Percentiles rank a stretch among this genome's conserved stretches.
These are phyloP conservation scores for Fusarium tuaranense DNA, from an alignment of 2,329 filamentous ascomycete genomes.

Conservation along the genomic window DNA sequence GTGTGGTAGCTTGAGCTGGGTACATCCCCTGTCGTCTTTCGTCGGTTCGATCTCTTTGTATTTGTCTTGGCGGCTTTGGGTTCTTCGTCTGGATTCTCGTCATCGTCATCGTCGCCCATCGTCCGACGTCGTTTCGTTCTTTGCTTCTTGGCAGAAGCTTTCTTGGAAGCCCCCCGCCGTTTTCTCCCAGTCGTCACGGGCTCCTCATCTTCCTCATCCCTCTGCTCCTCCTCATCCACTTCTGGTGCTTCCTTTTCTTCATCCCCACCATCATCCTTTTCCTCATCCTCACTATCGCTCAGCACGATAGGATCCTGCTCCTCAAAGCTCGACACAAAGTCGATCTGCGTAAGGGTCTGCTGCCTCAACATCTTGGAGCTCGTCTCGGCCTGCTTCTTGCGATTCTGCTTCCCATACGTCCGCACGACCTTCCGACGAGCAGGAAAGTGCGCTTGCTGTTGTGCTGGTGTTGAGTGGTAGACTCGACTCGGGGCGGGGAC, in stretches of 20 bases:
- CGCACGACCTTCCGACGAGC: constrained; percentile 49
- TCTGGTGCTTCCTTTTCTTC: constrained; percentile 31
- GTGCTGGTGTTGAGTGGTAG: constrained; percentile 52
- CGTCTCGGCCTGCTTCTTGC: constrained; percentile 32
- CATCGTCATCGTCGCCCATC: constrained; percentile 38
- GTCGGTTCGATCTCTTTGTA: constrained; percentile 32
- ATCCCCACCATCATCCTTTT: constrained; percentile 30
- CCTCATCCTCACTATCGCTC: constrained; percentile 46
- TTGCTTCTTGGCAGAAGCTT: constrained; percentile 17
- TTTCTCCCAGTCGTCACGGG: constrained; percentile 42
- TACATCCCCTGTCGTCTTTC: constrained; percentile 49
- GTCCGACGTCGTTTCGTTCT: constrained; percentile 46
- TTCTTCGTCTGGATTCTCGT: constrained; percentile 6
- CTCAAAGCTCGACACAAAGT: constrained; percentile 52
- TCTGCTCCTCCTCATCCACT: constrained; percentile 8
- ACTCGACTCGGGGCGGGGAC: constrained; percentile 51
- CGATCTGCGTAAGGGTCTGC: constrained; percentile 58
- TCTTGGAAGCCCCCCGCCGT: constrained; percentile 30
- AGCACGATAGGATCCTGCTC: constrained; percentile 44
- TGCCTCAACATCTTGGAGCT: constrained; percentile 47
- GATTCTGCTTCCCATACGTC: constrained; percentile 49
- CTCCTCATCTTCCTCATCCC: constrained; percentile 35
- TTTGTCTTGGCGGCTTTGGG: constrained; percentile 27
- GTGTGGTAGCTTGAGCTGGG: constrained; percentile 53
- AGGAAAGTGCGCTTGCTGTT: constrained; percentile 55